Evolutionary conservation across 1,284 basidiomycete species (phyloP).

Genomic region (Caloboletus inedulis): DNA sequence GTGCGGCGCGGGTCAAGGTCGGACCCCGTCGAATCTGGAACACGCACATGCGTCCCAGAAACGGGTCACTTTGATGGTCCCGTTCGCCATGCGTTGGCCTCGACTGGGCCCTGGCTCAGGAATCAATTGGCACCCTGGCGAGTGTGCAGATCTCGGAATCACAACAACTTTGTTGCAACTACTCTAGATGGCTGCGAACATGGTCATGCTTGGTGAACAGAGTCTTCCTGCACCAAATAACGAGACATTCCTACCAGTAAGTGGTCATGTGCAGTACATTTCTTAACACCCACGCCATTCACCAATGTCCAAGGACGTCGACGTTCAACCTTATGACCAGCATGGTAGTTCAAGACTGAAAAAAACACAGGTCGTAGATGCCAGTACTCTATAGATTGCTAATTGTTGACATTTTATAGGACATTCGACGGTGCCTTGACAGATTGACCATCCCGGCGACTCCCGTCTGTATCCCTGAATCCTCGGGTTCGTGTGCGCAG

Average conservation of each 20-base stretch:
- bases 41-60: neutral
- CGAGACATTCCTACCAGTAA: conserved; percentile 9
- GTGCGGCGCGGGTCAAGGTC: neutral
- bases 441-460: conserved; percentile 17
- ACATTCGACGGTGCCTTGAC: conserved; percentile 5
- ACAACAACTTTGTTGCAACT: neutral
- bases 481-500: conserved; percentile 4
- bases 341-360: neutral
- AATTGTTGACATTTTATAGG: conserved; percentile 12
- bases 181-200: conserved; percentile 5
- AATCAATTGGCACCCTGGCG: neutral
- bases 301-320: conserved; percentile 9
- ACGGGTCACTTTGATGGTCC: neutral
- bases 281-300: neutral
- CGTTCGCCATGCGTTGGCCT: conserved; percentile 8
- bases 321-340: conserved; percentile 4
- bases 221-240: neutral
- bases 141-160: neutral
- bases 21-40: neutral
- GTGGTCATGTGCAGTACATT: neutral
- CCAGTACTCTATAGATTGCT: neutral
- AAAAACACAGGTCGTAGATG: conserved; percentile 4
- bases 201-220: neutral
- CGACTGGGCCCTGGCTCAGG: neutral
- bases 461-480: neutral